These are phyloP conservation scores for Penicillium antarcticum DNA, from an alignment of 495 filamentous ascomycete genomes.

Conservation along the genomic window DNA sequence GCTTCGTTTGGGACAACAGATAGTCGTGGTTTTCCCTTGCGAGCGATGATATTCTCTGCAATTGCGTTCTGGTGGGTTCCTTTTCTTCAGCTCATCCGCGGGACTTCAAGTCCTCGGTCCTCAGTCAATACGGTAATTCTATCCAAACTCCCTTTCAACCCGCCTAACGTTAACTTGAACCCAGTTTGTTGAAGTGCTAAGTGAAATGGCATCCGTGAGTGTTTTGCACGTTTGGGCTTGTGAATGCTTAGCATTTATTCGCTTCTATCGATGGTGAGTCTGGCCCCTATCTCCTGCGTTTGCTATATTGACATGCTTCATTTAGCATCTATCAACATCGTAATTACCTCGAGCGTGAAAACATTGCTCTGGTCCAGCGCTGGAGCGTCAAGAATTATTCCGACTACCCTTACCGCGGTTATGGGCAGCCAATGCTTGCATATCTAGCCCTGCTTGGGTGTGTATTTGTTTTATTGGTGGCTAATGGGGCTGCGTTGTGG, in stretches of 20 bases:
- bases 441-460: constrained; percentile 36
- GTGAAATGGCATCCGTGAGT: constrained; percentile 34
- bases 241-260: constrained; percentile 43
- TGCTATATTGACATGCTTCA: not conserved
- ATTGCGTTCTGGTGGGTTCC: constrained; percentile 44
- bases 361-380: constrained; percentile 7
- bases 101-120: not conserved
- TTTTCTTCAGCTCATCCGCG: constrained; percentile 25
- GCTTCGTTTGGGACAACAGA: constrained; percentile 35
- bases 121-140: no score
- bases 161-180: not conserved
- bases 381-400: constrained; percentile 13
- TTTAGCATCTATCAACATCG: not conserved
- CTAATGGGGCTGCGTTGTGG: constrained; percentile 40
- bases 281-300: not conserved
- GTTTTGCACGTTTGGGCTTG: constrained; percentile 43
- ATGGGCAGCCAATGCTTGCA: constrained; percentile 39
- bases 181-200: constrained; percentile 35
- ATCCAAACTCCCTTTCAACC: no score
- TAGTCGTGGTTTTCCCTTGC: constrained; percentile 29
- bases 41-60: constrained; percentile 35
- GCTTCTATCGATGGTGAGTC: constrained; percentile 34
- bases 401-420: constrained; percentile 41
- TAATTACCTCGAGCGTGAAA: not conserved
- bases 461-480: constrained; percentile 32